Base-by-base conservation (phyloP, 768 basidiomycete species). In the Fomitopsis pulvina region DNA sequence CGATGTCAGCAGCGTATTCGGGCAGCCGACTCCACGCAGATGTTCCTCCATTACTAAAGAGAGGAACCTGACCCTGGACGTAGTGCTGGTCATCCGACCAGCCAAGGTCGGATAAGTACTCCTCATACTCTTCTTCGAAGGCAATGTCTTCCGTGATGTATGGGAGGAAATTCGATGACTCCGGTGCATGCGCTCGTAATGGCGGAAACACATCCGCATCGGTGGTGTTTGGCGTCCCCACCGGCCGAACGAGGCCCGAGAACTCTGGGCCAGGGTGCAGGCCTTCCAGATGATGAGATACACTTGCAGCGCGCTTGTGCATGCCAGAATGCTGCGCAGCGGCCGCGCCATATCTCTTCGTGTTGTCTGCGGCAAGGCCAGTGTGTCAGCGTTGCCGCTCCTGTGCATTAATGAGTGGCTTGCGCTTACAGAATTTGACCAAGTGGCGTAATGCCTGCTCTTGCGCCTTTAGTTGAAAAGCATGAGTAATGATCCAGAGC, bases 171-270 rank as follows among this genome's bases (percentile, higher is more conserved):
- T 87, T 84, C 12, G 81, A 83, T 10, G 34, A 16, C 63, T 91
- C 87, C 0, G 87, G 84, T 1, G 87, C 86, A 59, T 88, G 87
- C 37, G 89, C 87, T 27, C 92, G 89, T 24, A 85, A 76, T 0
- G 96, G 96, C 22, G 96, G 96, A 73, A 99, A 98, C 11, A 96
- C 91, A 56, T 98, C 96, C 7, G 82, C 81, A 55, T 93, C 93
- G 7, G 81, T 79, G 26, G 80, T 67, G 60, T 87, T 88, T 0
- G 89, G 82, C 21, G 90, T 85, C 46, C 87, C 85, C 9, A 82
- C 60, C 20, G 86, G 82, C 34, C 85, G 80, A 52, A 90, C 81
- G 58, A 91, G 76, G 50, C 80, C 78, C 22, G 83, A 79, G 37
- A 92, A 67, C 48, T 90, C 86, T 25, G 87, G 77, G 30, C 87